phyloP scores from a whole-genome alignment of 257 asterid genomes.

The Echium plantagineum region DNA sequence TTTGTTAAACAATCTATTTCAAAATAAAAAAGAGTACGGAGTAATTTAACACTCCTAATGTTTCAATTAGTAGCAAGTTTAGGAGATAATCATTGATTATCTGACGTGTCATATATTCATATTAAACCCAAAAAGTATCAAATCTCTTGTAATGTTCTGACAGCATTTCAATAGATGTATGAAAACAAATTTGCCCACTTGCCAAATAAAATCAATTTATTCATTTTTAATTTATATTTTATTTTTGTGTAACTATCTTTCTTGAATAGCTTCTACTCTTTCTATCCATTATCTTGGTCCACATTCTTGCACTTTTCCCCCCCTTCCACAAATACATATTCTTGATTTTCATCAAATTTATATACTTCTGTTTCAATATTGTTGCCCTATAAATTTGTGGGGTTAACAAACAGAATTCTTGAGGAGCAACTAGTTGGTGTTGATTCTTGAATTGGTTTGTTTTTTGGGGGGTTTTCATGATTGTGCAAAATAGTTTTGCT shows the following conservation, averaged over 20 bases:
- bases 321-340: background rate
- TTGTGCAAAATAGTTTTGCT: background rate
- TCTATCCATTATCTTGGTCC: background rate
- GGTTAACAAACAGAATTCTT: background rate
- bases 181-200: background rate
- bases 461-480: background rate
- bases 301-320: background rate
- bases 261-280: background rate
- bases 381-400: background rate
- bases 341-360: background rate
- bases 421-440: background rate
- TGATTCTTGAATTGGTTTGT: too few relatives aligned
- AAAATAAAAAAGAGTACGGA: too few relatives aligned
- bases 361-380: too few relatives aligned
- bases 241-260: background rate
- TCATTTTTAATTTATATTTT: too few relatives aligned
- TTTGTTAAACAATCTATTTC: too few relatives aligned
- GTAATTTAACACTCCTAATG: too few relatives aligned
- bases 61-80: background rate
- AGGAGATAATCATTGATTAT: background rate
- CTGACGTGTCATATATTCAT: background rate
- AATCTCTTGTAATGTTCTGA: background rate
- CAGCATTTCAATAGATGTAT: background rate
- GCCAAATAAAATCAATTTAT: background rate
- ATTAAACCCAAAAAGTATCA: background rate